A percentile compares a stretch with the other conserved stretches of the same genome.
Evolutionary conservation across 495 filamentous ascomycete species (phyloP).

Genomic region (Rusavskia elegans): DNA sequence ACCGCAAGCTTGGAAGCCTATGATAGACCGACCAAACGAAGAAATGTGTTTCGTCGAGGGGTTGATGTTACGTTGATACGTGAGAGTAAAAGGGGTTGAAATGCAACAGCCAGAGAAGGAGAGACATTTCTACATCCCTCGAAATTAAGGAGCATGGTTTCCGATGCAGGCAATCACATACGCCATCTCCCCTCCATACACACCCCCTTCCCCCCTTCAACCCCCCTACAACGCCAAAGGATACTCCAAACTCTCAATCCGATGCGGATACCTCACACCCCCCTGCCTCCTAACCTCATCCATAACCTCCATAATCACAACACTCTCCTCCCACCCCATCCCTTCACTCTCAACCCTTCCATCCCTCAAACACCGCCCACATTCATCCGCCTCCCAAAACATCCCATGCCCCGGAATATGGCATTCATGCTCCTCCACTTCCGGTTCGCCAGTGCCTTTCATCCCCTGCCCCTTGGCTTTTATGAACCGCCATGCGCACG

Average conservation of each 20-base stretch:
- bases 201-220: too few relatives aligned
- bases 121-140: too few relatives aligned
- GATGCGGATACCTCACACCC: slow-evolving; percentile 61
- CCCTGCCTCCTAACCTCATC: slow-evolving; percentile 71
- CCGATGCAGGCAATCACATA: too few relatives aligned
- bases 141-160: too few relatives aligned
- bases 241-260: slow-evolving; percentile 66
- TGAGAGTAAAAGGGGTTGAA: too few relatives aligned
- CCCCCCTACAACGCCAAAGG: slow-evolving; percentile 20
- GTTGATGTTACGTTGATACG: too few relatives aligned
- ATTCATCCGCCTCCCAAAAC: slow-evolving; percentile 94
- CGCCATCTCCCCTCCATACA: too few relatives aligned
- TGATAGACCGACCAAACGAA: too few relatives aligned
- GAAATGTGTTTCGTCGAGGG: too few relatives aligned
- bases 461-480: slow-evolving; percentile 26
- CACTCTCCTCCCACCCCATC: slow-evolving; percentile 65
- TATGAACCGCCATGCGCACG: slow-evolving; percentile 45
- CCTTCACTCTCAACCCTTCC: slow-evolving; percentile 63
- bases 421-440: slow-evolving; percentile 42
- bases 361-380: slow-evolving; percentile 66
- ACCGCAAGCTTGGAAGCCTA: too few relatives aligned
- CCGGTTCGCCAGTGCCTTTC: slow-evolving; percentile 24
- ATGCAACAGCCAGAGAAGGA: too few relatives aligned
- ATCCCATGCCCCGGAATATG: slow-evolving; percentile 62
- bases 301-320: slow-evolving; percentile 89